phyloP scores from a whole-genome alignment of 345 rosid genomes.

The Ricinus communis region DNA sequence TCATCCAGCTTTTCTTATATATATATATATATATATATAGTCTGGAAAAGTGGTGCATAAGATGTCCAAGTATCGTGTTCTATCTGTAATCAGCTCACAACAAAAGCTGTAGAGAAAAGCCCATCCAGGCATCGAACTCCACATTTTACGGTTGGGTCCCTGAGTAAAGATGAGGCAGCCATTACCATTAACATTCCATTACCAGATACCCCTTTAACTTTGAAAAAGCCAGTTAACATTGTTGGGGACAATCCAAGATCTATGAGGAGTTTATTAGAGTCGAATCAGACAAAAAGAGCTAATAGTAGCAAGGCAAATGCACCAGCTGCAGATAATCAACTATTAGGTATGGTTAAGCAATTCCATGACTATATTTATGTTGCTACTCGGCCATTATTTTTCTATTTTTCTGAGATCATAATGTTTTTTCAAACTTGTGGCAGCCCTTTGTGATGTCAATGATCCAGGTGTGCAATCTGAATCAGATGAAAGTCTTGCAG shows the following conservation, averaged over 20 bases:
- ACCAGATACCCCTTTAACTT: conserved; percentile 38
- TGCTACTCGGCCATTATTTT: neutral
- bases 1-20: neutral
- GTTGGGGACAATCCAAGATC: conserved; percentile 38
- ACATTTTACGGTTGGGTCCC: conserved; percentile 63
- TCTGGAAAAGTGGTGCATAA: neutral
- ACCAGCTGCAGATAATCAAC: conserved; percentile 25
- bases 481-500: conserved; percentile 35
- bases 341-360: conserved; percentile 33
- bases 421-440: conserved; percentile 13
- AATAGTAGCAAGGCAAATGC: conserved; percentile 23
- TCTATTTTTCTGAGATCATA: conserved; percentile 11
- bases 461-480: conserved; percentile 43
- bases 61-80: conserved; percentile 1
- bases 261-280: conserved; percentile 35
- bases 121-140: conserved; percentile 59
- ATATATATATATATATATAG: neutral
- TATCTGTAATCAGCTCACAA: conserved; percentile 54
- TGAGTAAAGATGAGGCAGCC: conserved; percentile 52
- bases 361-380: neutral
- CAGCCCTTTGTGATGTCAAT: conserved; percentile 51
- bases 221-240: conserved; percentile 49
- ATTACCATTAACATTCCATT: conserved; percentile 47
- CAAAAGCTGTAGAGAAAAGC: conserved; percentile 70
- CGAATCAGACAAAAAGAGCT: conserved; percentile 25